Conservation (phyloP, 2,329 filamentous ascomycete species). For the Aspergillus felis region DNA sequence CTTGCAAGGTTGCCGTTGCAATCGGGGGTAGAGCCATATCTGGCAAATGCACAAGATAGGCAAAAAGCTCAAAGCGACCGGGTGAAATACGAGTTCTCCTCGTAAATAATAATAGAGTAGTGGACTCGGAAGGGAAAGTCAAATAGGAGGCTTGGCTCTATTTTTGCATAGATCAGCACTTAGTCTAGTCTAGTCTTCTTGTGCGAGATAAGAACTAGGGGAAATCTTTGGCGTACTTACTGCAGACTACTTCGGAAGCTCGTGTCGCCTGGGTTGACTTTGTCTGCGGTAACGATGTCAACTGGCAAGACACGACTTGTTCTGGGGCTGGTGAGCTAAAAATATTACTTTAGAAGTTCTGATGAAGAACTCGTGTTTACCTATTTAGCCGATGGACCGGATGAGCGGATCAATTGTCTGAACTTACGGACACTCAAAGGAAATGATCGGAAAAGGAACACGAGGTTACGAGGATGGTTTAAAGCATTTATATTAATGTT, state of each 20-base stretch:
- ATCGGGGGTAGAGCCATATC: conserved; percentile 43
- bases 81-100: not conserved
- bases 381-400: too few relatives aligned
- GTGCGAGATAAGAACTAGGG: not conserved
- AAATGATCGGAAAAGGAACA: not conserved
- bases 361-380: not conserved
- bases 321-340: not conserved
- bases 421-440: not conserved
- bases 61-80: not conserved
- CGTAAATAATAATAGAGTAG: not conserved
- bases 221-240: not conserved
- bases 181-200: not conserved
- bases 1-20: conserved; percentile 52
- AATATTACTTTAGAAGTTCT: not conserved
- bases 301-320: not conserved
- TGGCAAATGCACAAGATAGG: not conserved
- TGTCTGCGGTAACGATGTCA: not conserved
- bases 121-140: not conserved
- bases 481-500: not conserved
- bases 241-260: not conserved
- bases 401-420: not conserved
- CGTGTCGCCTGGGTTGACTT: not conserved
- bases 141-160: not conserved
- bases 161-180: not conserved
- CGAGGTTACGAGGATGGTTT: not conserved